Percentiles rank a stretch among this genome's conserved stretches.
These are phyloP conservation scores for Physaria fendleri DNA, from an alignment of 345 rosid genomes.

Conservation along the genomic window DNA sequence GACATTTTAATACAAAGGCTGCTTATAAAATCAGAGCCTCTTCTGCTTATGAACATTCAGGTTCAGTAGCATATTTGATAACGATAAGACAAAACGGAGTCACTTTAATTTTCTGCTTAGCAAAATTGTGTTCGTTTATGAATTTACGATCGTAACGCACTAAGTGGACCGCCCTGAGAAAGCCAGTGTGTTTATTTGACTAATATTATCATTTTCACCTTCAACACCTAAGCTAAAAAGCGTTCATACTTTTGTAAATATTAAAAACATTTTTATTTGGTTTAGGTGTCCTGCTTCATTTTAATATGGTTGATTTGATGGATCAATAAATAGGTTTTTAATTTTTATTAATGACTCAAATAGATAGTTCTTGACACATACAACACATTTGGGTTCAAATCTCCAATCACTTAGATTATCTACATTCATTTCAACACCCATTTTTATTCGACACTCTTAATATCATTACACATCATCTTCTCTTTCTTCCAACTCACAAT, in stretches of 20 bases:
- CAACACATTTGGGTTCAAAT: conserved; percentile 9
- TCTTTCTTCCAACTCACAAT: too few species aligned
- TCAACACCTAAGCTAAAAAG: conserved; percentile 20
- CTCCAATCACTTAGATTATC: conserved; percentile 25
- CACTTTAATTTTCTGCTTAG: too few species aligned
- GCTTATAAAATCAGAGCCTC: neutral
- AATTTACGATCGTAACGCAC: too few species aligned
- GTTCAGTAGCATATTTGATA: neutral
- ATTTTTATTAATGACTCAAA: neutral
- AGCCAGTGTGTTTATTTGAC: neutral
- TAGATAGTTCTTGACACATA: neutral
- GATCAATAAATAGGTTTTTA: neutral
- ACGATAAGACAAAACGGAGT: neutral
- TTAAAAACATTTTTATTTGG: neutral
- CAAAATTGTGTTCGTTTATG: too few species aligned
- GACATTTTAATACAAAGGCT: neutral
- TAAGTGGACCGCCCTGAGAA: too few species aligned
- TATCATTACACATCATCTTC: too few species aligned
- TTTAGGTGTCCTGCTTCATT: conserved; percentile 17
- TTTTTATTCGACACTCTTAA: too few species aligned
- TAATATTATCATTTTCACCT: neutral
- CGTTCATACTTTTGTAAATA: neutral
- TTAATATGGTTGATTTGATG: neutral
- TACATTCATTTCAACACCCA: too few species aligned
- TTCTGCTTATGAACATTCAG: neutral